Base-by-base conservation (phyloP, 352 stramenopile genomes). In the Phytophthora citricola region DNA sequence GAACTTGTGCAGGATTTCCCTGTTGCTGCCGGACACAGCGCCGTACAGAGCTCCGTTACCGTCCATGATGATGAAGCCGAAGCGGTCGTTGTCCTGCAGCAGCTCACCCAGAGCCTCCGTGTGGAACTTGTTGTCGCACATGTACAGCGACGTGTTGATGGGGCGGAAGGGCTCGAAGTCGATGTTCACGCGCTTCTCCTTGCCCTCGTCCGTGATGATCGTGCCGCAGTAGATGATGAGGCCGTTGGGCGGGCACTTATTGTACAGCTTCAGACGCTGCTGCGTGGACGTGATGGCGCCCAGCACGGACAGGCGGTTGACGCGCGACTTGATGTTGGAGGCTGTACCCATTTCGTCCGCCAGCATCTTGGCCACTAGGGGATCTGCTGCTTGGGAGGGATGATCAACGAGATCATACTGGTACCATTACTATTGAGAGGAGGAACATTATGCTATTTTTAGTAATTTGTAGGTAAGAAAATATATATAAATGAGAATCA, bases 111-210 rank as follows among this genome's bases (percentile, higher is more conserved):
- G 81, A 44, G 98, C 96, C 65, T 99, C 97, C 20, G 97, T 99
- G 86, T 99, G 97, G 81, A 99, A 99, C 73, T 99, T 99, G 91
- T 99, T 99, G 86, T 99, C 98, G 78, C 98, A 99, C 71, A 99
- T 96, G 83, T 99, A 99, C 14, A 99, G 86, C 55, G 97, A 99
- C 63, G 98, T 99, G 81, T 99, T 99, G 88, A 99, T 99, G 26
- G 97, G 94, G 76, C 99, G 99, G 89, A 99, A 99, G 24, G 98
- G 98, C 73, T 99, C 97, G 81, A 99, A 99, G 78, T 99, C 98
- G 71, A 99, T 99, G 79, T 98, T 99, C 20, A 99, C 97, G 69
- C 98, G 96, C 76, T 99, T 98, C 71, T 99, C 97, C 76, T 99
- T 99, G 62, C 98, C 98, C 63, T 99, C 98, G 73, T 99, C 98